These are phyloP conservation scores for Penicillium sp. DNA, from an alignment of 2,329 filamentous ascomycete genomes.

Conservation along the genomic window DNA sequence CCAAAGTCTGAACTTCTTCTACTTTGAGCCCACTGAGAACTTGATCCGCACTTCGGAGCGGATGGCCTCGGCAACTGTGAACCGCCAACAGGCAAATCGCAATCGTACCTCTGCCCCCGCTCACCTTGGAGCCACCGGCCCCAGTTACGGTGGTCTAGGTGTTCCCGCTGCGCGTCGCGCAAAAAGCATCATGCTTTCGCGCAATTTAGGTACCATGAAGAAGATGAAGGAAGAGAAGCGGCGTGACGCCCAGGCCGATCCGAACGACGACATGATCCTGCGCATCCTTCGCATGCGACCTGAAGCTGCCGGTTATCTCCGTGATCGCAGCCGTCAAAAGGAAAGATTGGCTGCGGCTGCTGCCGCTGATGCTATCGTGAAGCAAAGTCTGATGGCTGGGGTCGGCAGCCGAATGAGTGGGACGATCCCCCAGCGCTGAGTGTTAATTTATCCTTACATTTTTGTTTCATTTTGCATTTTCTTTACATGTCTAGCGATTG, in stretches of 20 bases:
- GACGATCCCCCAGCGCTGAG: slow-evolving; percentile 35
- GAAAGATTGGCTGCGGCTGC: slow-evolving; percentile 87
- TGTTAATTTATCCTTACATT: slow-evolving; percentile 3
- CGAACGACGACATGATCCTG: slow-evolving; percentile 96
- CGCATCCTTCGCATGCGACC: slow-evolving; percentile 92
- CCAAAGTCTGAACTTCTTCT: slow-evolving; percentile 96
- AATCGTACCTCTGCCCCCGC: slow-evolving; percentile 71
- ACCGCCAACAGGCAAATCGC: slow-evolving; percentile 67
- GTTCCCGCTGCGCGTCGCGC: slow-evolving; percentile 51
- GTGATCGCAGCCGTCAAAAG: slow-evolving; percentile 88
- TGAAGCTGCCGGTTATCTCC: slow-evolving; percentile 82
- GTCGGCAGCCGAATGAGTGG: slow-evolving; percentile 55
- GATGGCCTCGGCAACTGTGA: slow-evolving; percentile 85
- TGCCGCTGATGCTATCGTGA: slow-evolving; percentile 90
- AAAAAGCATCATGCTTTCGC: slow-evolving; percentile 83
- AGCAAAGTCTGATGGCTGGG: slow-evolving; percentile 75
- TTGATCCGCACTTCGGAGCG: slow-evolving; percentile 93
- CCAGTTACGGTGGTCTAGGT: slow-evolving; percentile 52
- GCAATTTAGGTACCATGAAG: slow-evolving; percentile 94
- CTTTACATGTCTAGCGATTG: slow-evolving; percentile 4
- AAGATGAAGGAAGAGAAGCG: slow-evolving; percentile 95
- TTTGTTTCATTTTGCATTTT: slow-evolving; percentile 1
- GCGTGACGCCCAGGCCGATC: slow-evolving; percentile 92
- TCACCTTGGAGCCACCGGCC: slow-evolving; percentile 41
- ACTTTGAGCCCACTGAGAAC: slow-evolving; percentile 88